Conservation (phyloP, 345 rosid genomes). For the Melaleuca quinquenervia region DNA sequence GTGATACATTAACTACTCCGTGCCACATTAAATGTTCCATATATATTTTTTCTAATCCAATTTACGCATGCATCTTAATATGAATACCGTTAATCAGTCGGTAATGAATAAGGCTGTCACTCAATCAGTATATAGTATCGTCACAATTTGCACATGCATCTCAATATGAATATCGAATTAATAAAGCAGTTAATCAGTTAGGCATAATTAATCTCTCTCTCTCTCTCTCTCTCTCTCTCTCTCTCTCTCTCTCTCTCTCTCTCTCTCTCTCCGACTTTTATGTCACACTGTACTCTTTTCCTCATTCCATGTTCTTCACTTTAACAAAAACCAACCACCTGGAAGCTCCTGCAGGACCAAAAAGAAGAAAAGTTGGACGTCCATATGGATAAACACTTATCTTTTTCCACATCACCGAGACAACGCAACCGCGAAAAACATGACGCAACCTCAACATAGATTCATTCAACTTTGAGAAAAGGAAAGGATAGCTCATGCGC, state of each 20-base stretch:
- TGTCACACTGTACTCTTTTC: not conserved
- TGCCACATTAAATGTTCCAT: not conserved
- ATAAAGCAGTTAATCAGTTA: too few species aligned
- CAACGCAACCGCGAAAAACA: not conserved
- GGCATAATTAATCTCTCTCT: too few species aligned
- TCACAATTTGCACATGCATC: too few species aligned
- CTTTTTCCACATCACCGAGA: conserved; percentile 25
- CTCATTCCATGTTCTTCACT: not conserved
- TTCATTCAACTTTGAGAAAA: not conserved
- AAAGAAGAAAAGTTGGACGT: conserved; percentile 1
- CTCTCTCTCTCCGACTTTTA: not conserved
- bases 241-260: too few species aligned
- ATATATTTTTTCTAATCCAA: not conserved
- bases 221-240: too few species aligned
- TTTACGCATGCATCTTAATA: not conserved
- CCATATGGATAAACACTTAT: conserved; percentile 31
- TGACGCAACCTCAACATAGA: not conserved
- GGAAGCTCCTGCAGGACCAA: conserved; percentile 10
- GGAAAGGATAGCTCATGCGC: not conserved
- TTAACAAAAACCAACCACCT: not conserved
- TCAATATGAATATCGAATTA: too few species aligned
- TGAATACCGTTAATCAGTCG: not conserved
- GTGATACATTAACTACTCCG: not conserved
- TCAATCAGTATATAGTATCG: not conserved
- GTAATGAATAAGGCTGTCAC: not conserved